phyloP scores from a whole-genome alignment of 2,329 filamentous ascomycete genomes.

The Alternaria sp. region DNA sequence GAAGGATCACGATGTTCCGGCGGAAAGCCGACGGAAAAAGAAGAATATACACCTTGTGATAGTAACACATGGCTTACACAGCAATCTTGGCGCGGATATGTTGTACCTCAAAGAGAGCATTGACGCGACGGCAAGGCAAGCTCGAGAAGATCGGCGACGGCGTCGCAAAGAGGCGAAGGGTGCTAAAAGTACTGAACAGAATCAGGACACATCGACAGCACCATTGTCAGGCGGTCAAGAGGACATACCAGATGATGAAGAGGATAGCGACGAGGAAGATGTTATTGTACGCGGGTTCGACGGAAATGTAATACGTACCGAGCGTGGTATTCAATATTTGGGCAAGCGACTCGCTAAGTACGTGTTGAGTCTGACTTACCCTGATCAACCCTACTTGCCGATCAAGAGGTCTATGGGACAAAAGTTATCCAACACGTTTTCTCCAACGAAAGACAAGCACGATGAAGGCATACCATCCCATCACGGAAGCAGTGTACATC shows the following conservation, averaged over 20 bases:
- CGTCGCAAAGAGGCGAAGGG: slow-evolving; percentile 55
- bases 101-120: slow-evolving; percentile 97
- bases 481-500: slow-evolving; percentile 68
- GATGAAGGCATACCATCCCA: slow-evolving; percentile 62
- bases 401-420: slow-evolving; percentile 62
- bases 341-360: slow-evolving; percentile 94
- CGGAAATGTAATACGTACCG: slow-evolving; percentile 89
- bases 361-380: slow-evolving; percentile 87
- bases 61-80: slow-evolving; percentile 92
- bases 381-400: slow-evolving; percentile 88
- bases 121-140: slow-evolving; percentile 79
- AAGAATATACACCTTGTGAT: slow-evolving; percentile 91
- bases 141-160: slow-evolving; percentile 72
- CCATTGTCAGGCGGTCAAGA: slow-evolving; percentile 61
- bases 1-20: slow-evolving; percentile 32
- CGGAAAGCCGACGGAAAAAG: slow-evolving; percentile 58
- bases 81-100: slow-evolving; percentile 96
- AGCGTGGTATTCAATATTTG: slow-evolving; percentile 95
- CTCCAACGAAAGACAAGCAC: slow-evolving; percentile 51
- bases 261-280: slow-evolving; percentile 78
- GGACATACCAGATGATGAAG: slow-evolving; percentile 52
- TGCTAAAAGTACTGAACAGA: slow-evolving; percentile 4
- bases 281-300: slow-evolving; percentile 90
- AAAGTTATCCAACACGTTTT: slow-evolving; percentile 58
- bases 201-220: slow-evolving; percentile 51